Percentiles rank a stretch among this genome's conserved stretches.
These are phyloP conservation scores for Neostapfia colusana DNA, from an alignment of 176 grass and related monocot species.

Conservation along the genomic window DNA sequence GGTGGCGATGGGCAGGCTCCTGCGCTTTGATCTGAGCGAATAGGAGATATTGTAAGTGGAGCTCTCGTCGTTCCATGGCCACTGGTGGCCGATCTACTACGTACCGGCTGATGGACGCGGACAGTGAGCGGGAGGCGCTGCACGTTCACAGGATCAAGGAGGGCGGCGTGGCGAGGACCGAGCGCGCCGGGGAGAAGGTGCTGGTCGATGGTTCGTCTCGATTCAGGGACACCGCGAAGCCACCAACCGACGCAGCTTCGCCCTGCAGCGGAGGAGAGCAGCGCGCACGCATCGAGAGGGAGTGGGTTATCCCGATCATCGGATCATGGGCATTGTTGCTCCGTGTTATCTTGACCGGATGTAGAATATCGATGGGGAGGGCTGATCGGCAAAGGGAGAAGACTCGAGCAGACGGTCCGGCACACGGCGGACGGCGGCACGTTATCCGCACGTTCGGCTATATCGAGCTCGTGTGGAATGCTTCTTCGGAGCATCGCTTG, in stretches of 20 bases:
- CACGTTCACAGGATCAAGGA: neutral
- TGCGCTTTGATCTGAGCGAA: neutral
- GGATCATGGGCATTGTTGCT: neutral
- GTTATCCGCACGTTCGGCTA: neutral
- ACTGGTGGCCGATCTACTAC: slow-evolving; percentile 6
- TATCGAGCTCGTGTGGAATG: neutral
- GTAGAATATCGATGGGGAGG: neutral
- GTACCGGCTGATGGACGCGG: neutral
- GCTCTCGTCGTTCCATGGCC: neutral
- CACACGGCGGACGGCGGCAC: neutral
- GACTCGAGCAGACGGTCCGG: neutral
- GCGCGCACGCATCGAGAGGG: neutral
- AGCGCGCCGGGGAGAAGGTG: too few relatives aligned
- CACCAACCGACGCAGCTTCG: neutral
- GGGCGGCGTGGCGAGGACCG: neutral
- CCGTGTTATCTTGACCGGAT: neutral
- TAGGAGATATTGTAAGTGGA: neutral
- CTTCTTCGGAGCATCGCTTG: neutral
- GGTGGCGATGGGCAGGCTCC: neutral
- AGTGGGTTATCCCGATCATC: too few relatives aligned
- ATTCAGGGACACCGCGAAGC: too few relatives aligned
- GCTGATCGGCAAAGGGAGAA: neutral
- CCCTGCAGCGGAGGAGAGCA: neutral
- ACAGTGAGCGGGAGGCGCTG: neutral
- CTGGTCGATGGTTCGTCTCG: too few relatives aligned